A percentile compares a stretch with the other conserved stretches of the same genome.
Conservation (phyloP, 73 alveolate genomes). For the Paramecium primaurelia region DNA sequence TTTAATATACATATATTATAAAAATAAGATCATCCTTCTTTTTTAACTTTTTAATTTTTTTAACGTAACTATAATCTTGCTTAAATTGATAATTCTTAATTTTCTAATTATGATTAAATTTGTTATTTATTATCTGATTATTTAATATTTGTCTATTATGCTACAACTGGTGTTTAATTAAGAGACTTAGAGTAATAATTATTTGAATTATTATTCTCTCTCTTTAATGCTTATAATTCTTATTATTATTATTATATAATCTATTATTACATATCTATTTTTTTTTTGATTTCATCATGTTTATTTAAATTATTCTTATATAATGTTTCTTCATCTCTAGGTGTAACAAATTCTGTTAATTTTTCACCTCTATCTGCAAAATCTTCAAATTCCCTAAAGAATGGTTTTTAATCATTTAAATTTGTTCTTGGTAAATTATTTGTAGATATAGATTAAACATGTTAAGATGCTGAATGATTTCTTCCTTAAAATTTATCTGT, state of each 20-base stretch:
- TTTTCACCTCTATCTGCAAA: background rate
- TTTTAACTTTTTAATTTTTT: background rate
- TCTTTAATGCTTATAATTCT: background rate
- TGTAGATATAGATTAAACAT: background rate
- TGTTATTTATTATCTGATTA: background rate
- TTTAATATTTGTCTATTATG: background rate
- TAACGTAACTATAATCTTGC: background rate
- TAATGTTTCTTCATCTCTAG: background rate
- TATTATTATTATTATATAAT: background rate
- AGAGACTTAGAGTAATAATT: background rate
- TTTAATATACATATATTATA: background rate
- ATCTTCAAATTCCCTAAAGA: slow-evolving; percentile 8
- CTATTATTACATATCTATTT: background rate
- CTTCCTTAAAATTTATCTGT: background rate
- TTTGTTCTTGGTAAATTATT: background rate
- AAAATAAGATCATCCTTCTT: background rate
- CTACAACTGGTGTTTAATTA: background rate
- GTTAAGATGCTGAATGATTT: background rate
- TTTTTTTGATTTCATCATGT: background rate
- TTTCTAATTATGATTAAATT: background rate
- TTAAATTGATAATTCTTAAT: background rate
- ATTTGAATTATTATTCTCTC: background rate
- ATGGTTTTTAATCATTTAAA: background rate
- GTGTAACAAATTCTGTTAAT: slow-evolving; percentile 19
- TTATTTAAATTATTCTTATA: background rate